These are phyloP conservation scores for Trichoderma gamsii DNA, from an alignment of 495 filamentous ascomycete species.

Conservation along the genomic window DNA sequence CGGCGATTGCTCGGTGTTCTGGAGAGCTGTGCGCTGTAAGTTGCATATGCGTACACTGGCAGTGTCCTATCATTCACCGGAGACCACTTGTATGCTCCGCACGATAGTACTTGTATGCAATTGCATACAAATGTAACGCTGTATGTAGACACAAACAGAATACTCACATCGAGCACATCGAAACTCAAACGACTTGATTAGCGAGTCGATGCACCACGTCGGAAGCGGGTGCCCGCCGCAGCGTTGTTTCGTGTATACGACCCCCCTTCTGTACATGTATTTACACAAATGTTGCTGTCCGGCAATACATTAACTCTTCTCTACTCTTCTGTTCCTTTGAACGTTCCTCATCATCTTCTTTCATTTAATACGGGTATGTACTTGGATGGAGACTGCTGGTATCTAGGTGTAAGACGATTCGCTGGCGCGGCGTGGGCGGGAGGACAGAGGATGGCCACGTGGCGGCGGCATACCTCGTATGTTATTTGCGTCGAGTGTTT, in stretches of 20 bases:
- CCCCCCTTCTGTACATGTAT: not conserved
- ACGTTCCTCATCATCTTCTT: not conserved
- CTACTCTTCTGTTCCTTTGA: not conserved
- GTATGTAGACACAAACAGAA: not conserved
- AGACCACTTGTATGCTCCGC: not conserved
- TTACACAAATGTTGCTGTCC: not conserved
- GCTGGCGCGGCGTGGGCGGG: too few relatives aligned
- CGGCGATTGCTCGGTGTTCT: too few relatives aligned
- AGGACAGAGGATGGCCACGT: not conserved
- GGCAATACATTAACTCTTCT: not conserved
- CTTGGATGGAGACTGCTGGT: not conserved
- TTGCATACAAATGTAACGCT: not conserved
- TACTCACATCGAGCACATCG: not conserved
- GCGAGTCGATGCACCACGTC: not conserved
- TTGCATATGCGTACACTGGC: not conserved
- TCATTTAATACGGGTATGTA: not conserved
- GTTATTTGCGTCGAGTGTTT: not conserved
- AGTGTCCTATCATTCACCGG: not conserved
- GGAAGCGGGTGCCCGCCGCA: not conserved
- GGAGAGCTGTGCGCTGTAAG: too few relatives aligned
- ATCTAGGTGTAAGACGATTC: not conserved
- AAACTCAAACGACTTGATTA: not conserved
- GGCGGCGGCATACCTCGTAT: not conserved
- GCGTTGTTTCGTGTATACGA: not conserved
- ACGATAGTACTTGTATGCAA: not conserved